phyloP scores from a whole-genome alignment of 257 asterid genomes.

The Solanum pinnatisectum region DNA sequence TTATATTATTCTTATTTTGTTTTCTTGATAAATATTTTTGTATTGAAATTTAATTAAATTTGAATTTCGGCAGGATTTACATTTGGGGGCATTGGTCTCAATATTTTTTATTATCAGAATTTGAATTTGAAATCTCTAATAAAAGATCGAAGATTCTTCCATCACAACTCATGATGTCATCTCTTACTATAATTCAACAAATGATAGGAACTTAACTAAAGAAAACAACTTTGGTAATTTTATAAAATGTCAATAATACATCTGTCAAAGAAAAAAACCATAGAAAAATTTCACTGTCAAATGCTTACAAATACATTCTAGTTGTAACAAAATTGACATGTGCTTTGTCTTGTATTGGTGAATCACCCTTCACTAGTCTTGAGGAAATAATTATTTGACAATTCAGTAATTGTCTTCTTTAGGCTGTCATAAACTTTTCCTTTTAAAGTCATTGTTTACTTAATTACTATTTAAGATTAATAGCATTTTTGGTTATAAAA shows the following conservation, averaged over 20 bases:
- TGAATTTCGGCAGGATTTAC: rapidly evolving
- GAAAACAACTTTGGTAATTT: background rate
- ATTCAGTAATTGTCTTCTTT: background rate
- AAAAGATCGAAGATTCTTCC: background rate
- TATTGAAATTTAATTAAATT: background rate
- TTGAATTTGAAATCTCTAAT: too few relatives aligned
- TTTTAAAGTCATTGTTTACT: background rate
- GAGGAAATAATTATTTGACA: background rate
- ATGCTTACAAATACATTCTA: background rate
- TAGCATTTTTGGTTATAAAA: background rate
- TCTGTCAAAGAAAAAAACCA: background rate
- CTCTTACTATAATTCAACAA: background rate
- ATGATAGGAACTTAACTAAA: background rate
- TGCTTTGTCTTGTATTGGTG: background rate
- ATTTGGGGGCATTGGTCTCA: too few relatives aligned
- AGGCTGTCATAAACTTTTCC: background rate
- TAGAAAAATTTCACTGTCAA: background rate
- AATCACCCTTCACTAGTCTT: background rate
- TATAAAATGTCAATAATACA: background rate
- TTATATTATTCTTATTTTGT: background rate
- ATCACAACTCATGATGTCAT: background rate
- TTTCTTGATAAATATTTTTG: background rate
- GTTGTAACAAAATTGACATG: background rate
- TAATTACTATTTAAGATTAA: background rate
- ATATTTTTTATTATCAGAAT: too few relatives aligned